phyloP scores from a whole-genome alignment of 371 early-diverging fungal species.

The Mortierella sp. region DNA sequence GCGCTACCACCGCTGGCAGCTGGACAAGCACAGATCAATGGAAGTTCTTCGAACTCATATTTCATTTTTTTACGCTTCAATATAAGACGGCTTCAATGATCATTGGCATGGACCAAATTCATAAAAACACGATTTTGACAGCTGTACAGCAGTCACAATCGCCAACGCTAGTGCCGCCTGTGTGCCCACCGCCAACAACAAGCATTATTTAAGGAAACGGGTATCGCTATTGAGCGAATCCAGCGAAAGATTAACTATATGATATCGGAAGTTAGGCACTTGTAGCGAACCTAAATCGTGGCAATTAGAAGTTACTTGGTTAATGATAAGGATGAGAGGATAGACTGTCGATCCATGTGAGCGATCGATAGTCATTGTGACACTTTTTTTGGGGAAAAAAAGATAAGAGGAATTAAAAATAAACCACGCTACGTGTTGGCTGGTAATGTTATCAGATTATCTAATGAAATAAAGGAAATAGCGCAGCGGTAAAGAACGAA shows the following conservation, averaged over 20 bases:
- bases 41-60: conserved; percentile 11
- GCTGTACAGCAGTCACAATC: no score
- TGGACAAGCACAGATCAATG: conserved; percentile 18
- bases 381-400: no score
- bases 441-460: background rate
- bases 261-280: conserved; percentile 11
- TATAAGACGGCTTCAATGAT: conserved; percentile 20
- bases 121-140: background rate
- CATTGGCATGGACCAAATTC: conserved; percentile 16
- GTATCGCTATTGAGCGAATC: conserved; percentile 2
- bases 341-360: no score
- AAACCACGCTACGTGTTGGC: no score
- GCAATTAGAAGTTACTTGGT: conserved; percentile 10
- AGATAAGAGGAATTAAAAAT: no score
- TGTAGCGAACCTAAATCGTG: conserved; percentile 15
- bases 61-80: conserved; percentile 7
- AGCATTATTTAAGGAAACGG: background rate
- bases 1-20: conserved; percentile 9
- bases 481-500: no score
- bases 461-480: no score
- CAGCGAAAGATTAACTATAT: conserved; percentile 12
- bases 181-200: conserved; percentile 9
- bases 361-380: no score
- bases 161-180: background rate
- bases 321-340: conserved; percentile 6